A percentile compares a stretch with the other conserved stretches of the same genome.
phyloP scores from a whole-genome alignment of 257 asterid species.

The Plantago elongata region DNA sequence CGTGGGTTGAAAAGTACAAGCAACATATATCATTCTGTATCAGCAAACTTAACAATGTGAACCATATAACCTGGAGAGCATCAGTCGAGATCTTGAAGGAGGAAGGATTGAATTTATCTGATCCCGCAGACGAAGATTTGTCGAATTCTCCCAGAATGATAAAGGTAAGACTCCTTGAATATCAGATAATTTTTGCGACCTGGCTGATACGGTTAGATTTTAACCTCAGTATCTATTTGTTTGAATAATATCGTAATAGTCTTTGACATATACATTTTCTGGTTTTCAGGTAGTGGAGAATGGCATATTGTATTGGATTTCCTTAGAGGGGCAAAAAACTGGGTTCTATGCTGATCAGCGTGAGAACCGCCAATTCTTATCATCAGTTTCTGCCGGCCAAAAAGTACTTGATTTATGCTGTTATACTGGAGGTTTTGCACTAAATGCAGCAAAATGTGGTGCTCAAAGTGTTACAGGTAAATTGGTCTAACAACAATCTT shows the following conservation, averaged over 20 bases:
- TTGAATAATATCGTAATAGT: neutral
- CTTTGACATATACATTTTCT: neutral
- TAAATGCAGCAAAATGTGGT: conserved; percentile 83
- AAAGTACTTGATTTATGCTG: conserved; percentile 83
- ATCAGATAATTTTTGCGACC: neutral
- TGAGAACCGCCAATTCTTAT: conserved; percentile 73
- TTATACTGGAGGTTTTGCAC: conserved; percentile 93
- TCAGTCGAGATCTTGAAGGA: conserved; percentile 82
- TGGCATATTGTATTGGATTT: conserved; percentile 65
- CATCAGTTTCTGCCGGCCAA: conserved; percentile 70
- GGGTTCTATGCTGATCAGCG: conserved; percentile 99
- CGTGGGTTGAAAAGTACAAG: conserved; percentile 94
- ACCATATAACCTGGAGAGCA: conserved; percentile 79
- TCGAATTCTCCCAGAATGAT: conserved; percentile 42
- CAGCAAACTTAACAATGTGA: conserved; percentile 40
- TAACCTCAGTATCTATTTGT: no score
- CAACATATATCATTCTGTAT: conserved; percentile 52
- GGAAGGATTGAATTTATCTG: conserved; percentile 73
- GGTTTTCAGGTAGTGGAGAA: conserved; percentile 69
- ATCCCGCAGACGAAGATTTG: conserved; percentile 32
- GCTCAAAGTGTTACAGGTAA: conserved; percentile 78
- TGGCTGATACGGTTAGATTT: neutral
- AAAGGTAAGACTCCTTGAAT: conserved; percentile 44
- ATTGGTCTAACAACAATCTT: neutral
- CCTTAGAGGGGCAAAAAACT: conserved; percentile 91